These are phyloP conservation scores for Lyophyllum atratum DNA, from an alignment of 768 basidiomycete species.

Conservation along the genomic window DNA sequence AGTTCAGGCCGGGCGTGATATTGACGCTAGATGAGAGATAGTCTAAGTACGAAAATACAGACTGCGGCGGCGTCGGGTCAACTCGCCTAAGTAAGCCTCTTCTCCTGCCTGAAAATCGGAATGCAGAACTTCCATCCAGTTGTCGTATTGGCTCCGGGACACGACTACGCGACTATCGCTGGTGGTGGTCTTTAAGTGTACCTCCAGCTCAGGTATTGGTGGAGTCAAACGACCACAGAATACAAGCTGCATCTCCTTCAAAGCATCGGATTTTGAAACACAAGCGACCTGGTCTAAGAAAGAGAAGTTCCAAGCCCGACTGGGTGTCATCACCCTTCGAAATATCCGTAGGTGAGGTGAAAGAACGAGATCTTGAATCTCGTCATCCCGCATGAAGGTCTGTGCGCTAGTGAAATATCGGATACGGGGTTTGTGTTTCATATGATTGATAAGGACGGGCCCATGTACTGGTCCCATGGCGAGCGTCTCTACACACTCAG, in stretches of 20 bases:
- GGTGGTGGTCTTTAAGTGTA: neutral
- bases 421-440: slow-evolving; percentile 25
- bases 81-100: neutral
- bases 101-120: slow-evolving; percentile 1
- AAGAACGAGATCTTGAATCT: slow-evolving; percentile 30
- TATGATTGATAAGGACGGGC: slow-evolving; percentile 25
- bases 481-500: slow-evolving; percentile 29
- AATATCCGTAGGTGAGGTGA: slow-evolving; percentile 29
- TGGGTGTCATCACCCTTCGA: slow-evolving; percentile 18
- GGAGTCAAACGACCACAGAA: neutral
- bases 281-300: neutral
- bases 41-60: neutral
- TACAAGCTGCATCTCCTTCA: slow-evolving; percentile 4
- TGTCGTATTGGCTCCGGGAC: neutral
- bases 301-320: neutral
- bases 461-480: slow-evolving; percentile 38
- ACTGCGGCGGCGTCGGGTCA: neutral
- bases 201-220: neutral
- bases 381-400: slow-evolving; percentile 37
- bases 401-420: slow-evolving; percentile 32
- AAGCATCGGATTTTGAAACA: slow-evolving; percentile 1
- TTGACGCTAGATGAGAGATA: neutral
- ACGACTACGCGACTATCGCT: slow-evolving; percentile 7
- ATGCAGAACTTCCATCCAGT: neutral
- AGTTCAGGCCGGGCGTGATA: neutral